Percentiles rank a stretch among this genome's conserved stretches.
These are phyloP conservation scores for Phytopythium vexans DNA, from an alignment of 352 stramenopile genomes.

Conservation along the genomic window DNA sequence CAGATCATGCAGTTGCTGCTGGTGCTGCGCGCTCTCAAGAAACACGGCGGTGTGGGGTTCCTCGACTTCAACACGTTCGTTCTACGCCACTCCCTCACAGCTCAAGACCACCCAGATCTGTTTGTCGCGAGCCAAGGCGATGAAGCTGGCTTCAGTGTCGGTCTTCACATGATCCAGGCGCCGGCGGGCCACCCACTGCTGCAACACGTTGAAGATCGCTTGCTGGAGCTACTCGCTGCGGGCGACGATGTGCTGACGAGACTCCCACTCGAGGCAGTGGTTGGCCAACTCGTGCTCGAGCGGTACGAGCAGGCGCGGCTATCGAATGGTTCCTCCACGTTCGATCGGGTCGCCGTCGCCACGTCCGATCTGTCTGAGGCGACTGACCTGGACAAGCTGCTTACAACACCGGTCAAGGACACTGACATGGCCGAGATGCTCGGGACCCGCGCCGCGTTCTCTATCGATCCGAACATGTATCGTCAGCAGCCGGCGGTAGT, in stretches of 20 bases:
- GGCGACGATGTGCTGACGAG: slow-evolving; percentile 21
- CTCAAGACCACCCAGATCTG: slow-evolving; percentile 4
- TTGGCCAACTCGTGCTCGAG: slow-evolving; percentile 25
- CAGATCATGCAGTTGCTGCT: slow-evolving; percentile 32
- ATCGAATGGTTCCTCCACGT: not conserved
- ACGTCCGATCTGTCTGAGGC: slow-evolving; percentile 19
- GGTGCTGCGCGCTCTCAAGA: slow-evolving; percentile 31
- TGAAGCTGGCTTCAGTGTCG: slow-evolving; percentile 13
- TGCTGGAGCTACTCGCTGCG: slow-evolving; percentile 16
- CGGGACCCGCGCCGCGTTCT: slow-evolving; percentile 13
- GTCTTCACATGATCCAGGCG: slow-evolving; percentile 29
- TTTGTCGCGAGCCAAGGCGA: slow-evolving; percentile 16
- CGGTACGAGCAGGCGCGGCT: slow-evolving; percentile 13
- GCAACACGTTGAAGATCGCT: slow-evolving; percentile 20
- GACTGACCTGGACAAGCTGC: slow-evolving; percentile 14
- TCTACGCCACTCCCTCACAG: slow-evolving; percentile 6
- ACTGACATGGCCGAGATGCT: slow-evolving; percentile 3
- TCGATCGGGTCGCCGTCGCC: slow-evolving; percentile 19
- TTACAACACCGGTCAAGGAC: slow-evolving; percentile 8
- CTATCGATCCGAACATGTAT: slow-evolving; percentile 13
- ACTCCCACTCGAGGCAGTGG: slow-evolving; percentile 20
- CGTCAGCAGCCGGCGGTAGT: slow-evolving; percentile 7
- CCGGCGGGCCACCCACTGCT: slow-evolving; percentile 23
- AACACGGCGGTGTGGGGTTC: slow-evolving; percentile 25
- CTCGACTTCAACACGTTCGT: slow-evolving; percentile 34